Percentiles rank a stretch among this genome's conserved stretches.
phyloP scores from a whole-genome alignment of 352 stramenopile species.

The Pythium guiyangense region DNA sequence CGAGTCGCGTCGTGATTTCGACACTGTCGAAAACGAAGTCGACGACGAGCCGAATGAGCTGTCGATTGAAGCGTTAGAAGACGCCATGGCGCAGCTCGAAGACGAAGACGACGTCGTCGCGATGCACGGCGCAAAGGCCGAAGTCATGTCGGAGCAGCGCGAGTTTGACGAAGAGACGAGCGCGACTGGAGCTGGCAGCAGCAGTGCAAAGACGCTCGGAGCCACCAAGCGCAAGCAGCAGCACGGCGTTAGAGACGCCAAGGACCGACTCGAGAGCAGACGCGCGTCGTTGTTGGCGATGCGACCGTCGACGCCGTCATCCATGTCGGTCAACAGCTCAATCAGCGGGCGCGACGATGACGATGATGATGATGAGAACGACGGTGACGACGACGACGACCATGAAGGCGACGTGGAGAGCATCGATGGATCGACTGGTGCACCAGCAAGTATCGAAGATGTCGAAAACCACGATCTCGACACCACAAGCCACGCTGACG shows the following conservation, averaged over 20 bases:
- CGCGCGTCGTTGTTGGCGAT: background rate
- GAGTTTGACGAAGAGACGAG: constrained; percentile 57
- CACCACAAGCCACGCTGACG: constrained; percentile 8
- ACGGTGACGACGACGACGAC: constrained; percentile 35
- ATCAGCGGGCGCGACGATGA: constrained; percentile 36
- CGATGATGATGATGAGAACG: constrained; percentile 31
- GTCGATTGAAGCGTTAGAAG: constrained; percentile 79
- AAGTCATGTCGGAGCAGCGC: constrained; percentile 46
- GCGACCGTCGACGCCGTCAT: constrained; percentile 27
- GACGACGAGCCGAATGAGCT: constrained; percentile 43
- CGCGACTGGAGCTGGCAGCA: background rate
- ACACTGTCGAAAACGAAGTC: constrained; percentile 4
- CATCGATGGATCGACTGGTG: constrained; percentile 6
- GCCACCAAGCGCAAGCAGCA: constrained; percentile 13
- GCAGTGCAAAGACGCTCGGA: constrained; percentile 6
- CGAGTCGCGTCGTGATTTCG: background rate
- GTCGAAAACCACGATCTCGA: constrained; percentile 4
- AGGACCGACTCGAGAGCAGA: background rate
- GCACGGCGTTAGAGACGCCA: background rate
- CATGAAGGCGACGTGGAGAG: constrained; percentile 28
- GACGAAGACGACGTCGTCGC: constrained; percentile 94
- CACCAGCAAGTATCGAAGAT: constrained; percentile 14
- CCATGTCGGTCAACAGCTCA: constrained; percentile 27
- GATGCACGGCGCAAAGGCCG: constrained; percentile 76
- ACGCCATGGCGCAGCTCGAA: constrained; percentile 93